phyloP scores from a whole-genome alignment of 2,329 filamentous ascomycete genomes.

The Pseudomassariella vexata region DNA sequence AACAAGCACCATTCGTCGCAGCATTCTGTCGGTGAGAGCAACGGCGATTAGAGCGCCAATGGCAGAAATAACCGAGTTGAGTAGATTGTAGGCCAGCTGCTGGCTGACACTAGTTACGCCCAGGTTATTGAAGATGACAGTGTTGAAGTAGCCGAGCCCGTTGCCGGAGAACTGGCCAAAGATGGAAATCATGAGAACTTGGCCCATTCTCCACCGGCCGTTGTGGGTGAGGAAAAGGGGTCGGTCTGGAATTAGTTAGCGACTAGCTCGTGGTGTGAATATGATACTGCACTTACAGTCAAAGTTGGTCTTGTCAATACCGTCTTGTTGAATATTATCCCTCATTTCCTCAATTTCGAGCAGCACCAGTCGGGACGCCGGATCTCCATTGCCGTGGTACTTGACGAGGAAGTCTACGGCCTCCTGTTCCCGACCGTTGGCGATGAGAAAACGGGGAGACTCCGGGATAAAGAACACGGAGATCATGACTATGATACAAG shows the following conservation, averaged over 20 bases:
- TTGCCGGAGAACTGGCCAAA: slow-evolving; percentile 47
- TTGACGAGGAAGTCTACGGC: slow-evolving; percentile 33
- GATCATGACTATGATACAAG: slow-evolving; percentile 32
- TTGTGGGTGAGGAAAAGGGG: slow-evolving; percentile 36
- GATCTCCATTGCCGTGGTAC: slow-evolving; percentile 37
- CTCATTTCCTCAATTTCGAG: slow-evolving; percentile 37
- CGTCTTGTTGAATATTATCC: slow-evolving; percentile 36
- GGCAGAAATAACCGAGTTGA: slow-evolving; percentile 39
- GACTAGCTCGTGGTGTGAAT: neutral
- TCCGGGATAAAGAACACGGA: slow-evolving; percentile 33
- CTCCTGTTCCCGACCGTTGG: slow-evolving; percentile 31
- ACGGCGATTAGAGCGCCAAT: slow-evolving; percentile 38
- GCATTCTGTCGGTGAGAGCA: slow-evolving; percentile 37
- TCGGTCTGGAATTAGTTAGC: slow-evolving; percentile 26
- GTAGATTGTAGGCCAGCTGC: slow-evolving; percentile 40
- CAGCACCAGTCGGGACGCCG: slow-evolving; percentile 29
- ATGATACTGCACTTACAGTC: slow-evolving; percentile 29
- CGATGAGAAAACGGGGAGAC: slow-evolving; percentile 35
- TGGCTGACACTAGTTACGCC: slow-evolving; percentile 27
- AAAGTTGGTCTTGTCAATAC: slow-evolving; percentile 40
- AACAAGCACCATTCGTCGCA: slow-evolving; percentile 38
- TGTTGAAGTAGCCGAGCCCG: slow-evolving; percentile 45
- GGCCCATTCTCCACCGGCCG: slow-evolving; percentile 40
- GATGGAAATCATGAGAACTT: slow-evolving; percentile 44
- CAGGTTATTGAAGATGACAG: slow-evolving; percentile 37